These are phyloP conservation scores for Marvania coccoides DNA, from an alignment of 139 green algal species.

Conservation along the genomic window DNA sequence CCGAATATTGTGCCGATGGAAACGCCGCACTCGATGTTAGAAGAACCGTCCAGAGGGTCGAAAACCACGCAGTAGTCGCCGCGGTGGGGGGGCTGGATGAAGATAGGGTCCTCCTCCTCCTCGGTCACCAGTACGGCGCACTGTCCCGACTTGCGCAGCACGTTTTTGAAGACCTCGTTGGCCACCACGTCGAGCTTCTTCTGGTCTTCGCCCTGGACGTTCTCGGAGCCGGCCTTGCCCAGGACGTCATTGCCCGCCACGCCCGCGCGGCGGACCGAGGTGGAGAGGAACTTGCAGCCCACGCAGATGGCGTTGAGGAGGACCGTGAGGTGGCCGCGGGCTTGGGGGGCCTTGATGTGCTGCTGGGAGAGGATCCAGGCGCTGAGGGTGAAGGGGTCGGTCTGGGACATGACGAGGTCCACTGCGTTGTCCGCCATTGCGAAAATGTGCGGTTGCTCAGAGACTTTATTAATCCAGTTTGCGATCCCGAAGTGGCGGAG, in stretches of 20 bases:
- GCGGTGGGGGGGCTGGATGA: conserved; percentile 20
- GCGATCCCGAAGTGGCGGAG: too few species aligned
- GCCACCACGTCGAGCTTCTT: conserved; percentile 67
- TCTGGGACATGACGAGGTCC: conserved; percentile 48
- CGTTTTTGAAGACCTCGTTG: conserved; percentile 68
- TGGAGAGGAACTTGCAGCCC: conserved; percentile 59
- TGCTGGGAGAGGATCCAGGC: conserved; percentile 36
- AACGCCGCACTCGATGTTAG: conserved; percentile 63
- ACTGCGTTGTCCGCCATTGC: conserved; percentile 61
- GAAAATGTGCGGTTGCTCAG: conserved; percentile 20
- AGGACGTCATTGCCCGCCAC: conserved; percentile 43
- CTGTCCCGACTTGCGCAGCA: conserved; percentile 35
- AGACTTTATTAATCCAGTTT: too few species aligned
- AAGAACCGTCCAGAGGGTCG: conserved; percentile 58
- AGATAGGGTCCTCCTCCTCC: conserved; percentile 53
- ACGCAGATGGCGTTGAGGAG: conserved; percentile 50
- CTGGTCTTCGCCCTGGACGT: conserved; percentile 61
- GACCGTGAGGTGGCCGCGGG: conserved; percentile 40
- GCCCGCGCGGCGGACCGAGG: conserved; percentile 41
- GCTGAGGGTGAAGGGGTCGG: conserved; percentile 32
- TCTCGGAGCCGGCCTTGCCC: conserved; percentile 43
- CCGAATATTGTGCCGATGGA: conserved; percentile 55
- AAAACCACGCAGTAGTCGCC: conserved; percentile 58
- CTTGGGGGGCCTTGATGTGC: conserved; percentile 19
- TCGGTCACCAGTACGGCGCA: conserved; percentile 49